Evolutionary conservation across 805 yeast species (phyloP), one percentile per base, ranked within the genome.

Genomic region (Starmerella kuoi): DNA sequence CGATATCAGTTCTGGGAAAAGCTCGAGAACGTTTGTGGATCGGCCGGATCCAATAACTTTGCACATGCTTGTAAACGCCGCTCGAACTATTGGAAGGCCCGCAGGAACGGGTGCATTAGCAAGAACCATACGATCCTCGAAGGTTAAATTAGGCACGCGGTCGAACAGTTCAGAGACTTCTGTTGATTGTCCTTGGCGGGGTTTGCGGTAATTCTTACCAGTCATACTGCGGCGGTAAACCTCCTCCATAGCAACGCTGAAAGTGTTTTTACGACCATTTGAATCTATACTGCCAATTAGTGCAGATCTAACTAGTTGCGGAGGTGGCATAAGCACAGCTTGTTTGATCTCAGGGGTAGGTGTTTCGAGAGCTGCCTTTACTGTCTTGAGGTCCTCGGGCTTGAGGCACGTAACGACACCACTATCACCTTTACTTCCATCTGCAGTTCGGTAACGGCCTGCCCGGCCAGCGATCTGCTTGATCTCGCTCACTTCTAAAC

Each of bases 391-490:
- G 20, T 45, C 50, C 12, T 20, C 20, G 2, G 20, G 14, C 0
- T 24, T 23, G 19, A 45, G 20, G 18, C 50, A 39, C 14, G 45
- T 41, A 6, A 52, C 57, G 15, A 42, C 31, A 1, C 57, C 57
- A 15, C 26, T 41, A n/a, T 42, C 53, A 22, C 53, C 51, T 41
- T 69, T 68, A 18, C 67, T 62, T 4, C 77, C 67, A 0, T 77
- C 76, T 1, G 69, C 63, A 3, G 63, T 64, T 44, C 67, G 71
- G 53, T 65, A 91, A 47, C 98, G 64, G 1, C 98, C 98, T 0
- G 98, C 98, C 48, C 98, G 68, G 1, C 98, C 98, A 3, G 91
- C 96, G 47, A 91, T 88, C 59, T 91, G 98, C 58, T 86, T 87
- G 23, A 79, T 70, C 42, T 77, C 76, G 0, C 95, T 79, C 3